These are phyloP conservation scores for Ilex paraguariensis DNA, from an alignment of 305 asterid species.

Conservation along the genomic window DNA sequence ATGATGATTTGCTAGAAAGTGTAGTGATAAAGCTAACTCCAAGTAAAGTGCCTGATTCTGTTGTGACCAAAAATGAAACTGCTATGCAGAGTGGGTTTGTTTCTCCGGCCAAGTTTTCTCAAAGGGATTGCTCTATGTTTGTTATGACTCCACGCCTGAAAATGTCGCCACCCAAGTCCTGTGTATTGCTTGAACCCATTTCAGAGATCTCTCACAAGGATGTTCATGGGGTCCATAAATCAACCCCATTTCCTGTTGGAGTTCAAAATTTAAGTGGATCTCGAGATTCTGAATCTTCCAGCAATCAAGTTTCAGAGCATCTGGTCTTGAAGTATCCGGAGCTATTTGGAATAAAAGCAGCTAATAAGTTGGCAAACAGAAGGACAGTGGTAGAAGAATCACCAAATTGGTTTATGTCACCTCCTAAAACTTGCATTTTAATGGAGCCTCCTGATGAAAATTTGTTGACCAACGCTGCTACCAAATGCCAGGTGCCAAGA, in stretches of 20 bases:
- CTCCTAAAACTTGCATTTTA: slow-evolving; percentile 82
- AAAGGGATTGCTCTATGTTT: slow-evolving; percentile 30
- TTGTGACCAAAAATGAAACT: slow-evolving; percentile 17
- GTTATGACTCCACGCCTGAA: slow-evolving; percentile 74
- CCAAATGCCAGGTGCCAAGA: slow-evolving; percentile 20
- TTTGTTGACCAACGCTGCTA: slow-evolving; percentile 13
- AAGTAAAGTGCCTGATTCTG: slow-evolving; percentile 19
- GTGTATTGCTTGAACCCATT: slow-evolving; percentile 71
- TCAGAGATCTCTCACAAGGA: slow-evolving; percentile 43
- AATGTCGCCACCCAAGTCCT: slow-evolving; percentile 83
- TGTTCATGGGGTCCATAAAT: slow-evolving; percentile 28
- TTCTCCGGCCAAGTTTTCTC: slow-evolving; percentile 37
- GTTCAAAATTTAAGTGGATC: slow-evolving; percentile 30
- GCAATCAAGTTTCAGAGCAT: slow-evolving; percentile 32
- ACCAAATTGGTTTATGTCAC: slow-evolving; percentile 65
- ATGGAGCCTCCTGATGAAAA: slow-evolving; percentile 65
- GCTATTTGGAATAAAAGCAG: slow-evolving; percentile 48
- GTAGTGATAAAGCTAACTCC: slow-evolving; percentile 17
- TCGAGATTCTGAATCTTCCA: slow-evolving; percentile 56
- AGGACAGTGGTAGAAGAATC: slow-evolving; percentile 49
- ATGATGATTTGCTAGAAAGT: slow-evolving; percentile 15
- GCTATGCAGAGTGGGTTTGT: slow-evolving; percentile 22
- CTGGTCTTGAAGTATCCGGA: slow-evolving; percentile 52
- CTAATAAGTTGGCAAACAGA: slow-evolving; percentile 30
- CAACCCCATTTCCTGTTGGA: slow-evolving; percentile 60